Evolutionary conservation across 805 yeast genomes (phyloP), one percentile per base, ranked within the genome.

Genomic region (Tetrapisispora taiwanensis): DNA sequence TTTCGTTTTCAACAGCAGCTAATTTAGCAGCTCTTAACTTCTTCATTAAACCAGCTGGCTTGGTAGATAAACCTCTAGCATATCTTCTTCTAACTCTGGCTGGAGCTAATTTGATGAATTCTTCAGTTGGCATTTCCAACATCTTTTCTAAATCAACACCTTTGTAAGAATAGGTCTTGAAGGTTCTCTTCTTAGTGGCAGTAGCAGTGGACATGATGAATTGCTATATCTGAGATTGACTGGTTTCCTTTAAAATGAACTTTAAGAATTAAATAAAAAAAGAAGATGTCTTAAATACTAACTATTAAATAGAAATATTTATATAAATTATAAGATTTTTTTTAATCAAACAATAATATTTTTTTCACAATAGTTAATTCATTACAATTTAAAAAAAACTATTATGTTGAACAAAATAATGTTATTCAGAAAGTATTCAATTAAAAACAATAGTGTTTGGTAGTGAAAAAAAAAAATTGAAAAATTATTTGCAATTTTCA

Each of bases 61-160:
- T 87, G 72, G 84, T 72, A 70, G 84, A 89, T 67, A 90, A 79
- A 78, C 97, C 97, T 78, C 95, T 84, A 73, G 88, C 84, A 77
- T 90, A 87, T 84, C 95, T 89, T 86, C 99, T 86, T 84, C 97
- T 90, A 70, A 90, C 96, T 79, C 99, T 87, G 68, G 99, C 94
- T 69, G 84, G 87, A 69, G 95, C 87, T 70, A 92, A 79, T 73
- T 90, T 84, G 73, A 90, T 82, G 76, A 92, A 92, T 68, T 92
- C 97, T 78, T 90, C 97, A 65, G 88, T 85, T 72, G 86, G 76
- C 80, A 90, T 76, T 73, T 84, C 92, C 70, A 90, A 78, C 69
- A 92, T 80, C 70, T 90, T 87, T 68, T 82, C 82, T 69, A 92
- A 84, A 72, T 89, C 97, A 69, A 92, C 95, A 74, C 99, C 99